Evolutionary conservation across 495 filamentous ascomycete species (phyloP), one percentile per base, ranked within the genome.

Genomic region (Penicillium pulvis): DNA sequence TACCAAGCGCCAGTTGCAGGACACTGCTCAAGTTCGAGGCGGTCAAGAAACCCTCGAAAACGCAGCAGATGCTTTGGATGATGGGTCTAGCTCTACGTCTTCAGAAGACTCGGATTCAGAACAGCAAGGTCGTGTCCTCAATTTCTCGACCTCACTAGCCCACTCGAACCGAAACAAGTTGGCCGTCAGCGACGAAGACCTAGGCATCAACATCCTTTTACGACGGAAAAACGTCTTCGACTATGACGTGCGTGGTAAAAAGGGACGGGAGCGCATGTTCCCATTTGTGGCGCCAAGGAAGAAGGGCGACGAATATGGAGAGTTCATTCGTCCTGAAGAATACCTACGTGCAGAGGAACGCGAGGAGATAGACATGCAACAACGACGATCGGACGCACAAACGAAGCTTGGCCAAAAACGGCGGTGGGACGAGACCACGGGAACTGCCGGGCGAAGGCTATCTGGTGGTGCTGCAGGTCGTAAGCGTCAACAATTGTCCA

Each of bases 291-390:
- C 90, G 36, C 83, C 90, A 35, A 80, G 92, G 57, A 88, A 87
- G 70, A 87, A 92, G 24, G 83, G 79, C 11, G 95, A 98, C 71
- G 93, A 97, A 57, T 98, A 91, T 67, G 94, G 94, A 44, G 95
- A 98, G 59, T 75, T 93, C 53, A 95, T 98, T 63, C 82, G 91
- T 47, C 91, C 93, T 1, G 94, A 98, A 56, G 94, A 97, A 41
- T 98, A 91, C 66, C 79, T 97, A n/a, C 82, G 93, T 46, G 93
- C 92, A 0, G 94, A 98, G 65, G 94, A 98, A 72, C 81, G 88
- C 24, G 92, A 96, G 58, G 91, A 95, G 52, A 84, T 86, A 17
- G 90, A 93, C 50, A 75, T 78, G 70, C 77, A 80, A 42, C 77
- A 80, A 64, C 72, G 72, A 11, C 62, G 85, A 75, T 50, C 82